phyloP scores from a whole-genome alignment of 2,329 filamentous ascomycete genomes.

The Alternaria sp. region DNA sequence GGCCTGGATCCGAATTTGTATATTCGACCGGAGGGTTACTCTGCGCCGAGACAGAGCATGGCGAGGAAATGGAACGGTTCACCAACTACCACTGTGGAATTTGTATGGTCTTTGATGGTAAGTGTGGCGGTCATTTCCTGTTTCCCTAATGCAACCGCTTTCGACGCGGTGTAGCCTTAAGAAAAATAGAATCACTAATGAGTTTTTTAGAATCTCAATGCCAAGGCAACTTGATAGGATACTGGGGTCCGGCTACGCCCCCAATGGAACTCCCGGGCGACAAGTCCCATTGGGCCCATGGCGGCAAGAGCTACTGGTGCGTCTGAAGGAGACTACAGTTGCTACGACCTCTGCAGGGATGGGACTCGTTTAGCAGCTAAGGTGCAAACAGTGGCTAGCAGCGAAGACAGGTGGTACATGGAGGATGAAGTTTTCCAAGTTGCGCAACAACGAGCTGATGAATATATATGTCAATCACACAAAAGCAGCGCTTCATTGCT shows the following conservation, averaged over 20 bases:
- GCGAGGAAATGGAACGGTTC: background rate
- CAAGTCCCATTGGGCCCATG: background rate
- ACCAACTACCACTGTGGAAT: background rate
- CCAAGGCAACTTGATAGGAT: background rate
- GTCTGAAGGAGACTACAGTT: background rate
- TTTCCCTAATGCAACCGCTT: no score
- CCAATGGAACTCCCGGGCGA: background rate
- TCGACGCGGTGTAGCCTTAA: no score
- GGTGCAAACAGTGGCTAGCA: background rate
- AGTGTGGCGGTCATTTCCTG: background rate
- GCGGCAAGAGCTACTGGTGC: constrained; percentile 4
- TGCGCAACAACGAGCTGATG: background rate
- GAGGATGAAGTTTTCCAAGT: background rate
- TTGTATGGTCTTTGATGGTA: constrained; percentile 5
- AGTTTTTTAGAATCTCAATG: background rate
- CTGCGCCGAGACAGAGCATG: background rate
- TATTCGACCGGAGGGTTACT: background rate
- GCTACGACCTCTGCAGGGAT: background rate
- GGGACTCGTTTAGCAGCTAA: background rate
- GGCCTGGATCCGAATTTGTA: background rate
- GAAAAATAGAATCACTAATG: background rate
- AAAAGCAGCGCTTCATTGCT: background rate
- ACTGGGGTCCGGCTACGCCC: background rate
- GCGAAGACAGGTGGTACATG: background rate
- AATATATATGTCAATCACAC: background rate